Percentiles rank a stretch among this genome's conserved stretches.
Evolutionary conservation across 179 eudicot species (phyloP).

Genomic region (Carnegiea gigantea): DNA sequence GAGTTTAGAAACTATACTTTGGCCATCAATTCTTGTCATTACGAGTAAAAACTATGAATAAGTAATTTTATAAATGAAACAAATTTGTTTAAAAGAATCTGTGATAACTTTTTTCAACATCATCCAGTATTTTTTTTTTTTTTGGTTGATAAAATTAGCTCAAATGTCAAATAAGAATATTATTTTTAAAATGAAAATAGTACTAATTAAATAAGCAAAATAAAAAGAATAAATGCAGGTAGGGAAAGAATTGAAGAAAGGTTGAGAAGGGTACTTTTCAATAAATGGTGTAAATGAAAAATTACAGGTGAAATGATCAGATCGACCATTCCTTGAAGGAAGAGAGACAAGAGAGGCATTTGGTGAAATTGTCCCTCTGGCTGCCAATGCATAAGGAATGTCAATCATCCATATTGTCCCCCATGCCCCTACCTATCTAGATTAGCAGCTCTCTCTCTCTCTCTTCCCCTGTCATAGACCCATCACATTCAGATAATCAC

Average conservation of each 20-base stretch:
- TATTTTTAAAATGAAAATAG: too few relatives aligned
- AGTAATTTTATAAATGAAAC: too few relatives aligned
- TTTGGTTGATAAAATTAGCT: too few relatives aligned
- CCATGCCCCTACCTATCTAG: not conserved
- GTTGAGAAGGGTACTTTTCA: not conserved
- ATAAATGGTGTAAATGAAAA: not conserved
- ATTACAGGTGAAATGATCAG: constrained; percentile 18
- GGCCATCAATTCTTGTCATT: too few relatives aligned
- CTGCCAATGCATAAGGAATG: constrained; percentile 31
- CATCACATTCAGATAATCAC: constrained; percentile 39
- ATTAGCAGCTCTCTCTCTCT: too few relatives aligned
- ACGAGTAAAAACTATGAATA: too few relatives aligned
- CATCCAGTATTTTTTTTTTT: too few relatives aligned
- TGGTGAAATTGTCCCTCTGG: constrained; percentile 44
- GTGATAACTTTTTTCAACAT: too few relatives aligned
- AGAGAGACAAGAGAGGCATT: not conserved
- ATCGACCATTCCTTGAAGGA: not conserved
- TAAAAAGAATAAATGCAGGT: not conserved
- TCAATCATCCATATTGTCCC: constrained; percentile 48
- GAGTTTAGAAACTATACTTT: too few relatives aligned
- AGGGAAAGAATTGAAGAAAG: not conserved
- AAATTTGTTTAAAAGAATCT: too few relatives aligned
- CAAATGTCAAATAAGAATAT: too few relatives aligned
- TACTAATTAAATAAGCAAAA: too few relatives aligned
- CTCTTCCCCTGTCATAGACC: constrained; percentile 28